Evolutionary conservation across 2,329 filamentous ascomycete species (phyloP), one percentile per base, ranked within the genome.

Genomic region (Capronia americana): DNA sequence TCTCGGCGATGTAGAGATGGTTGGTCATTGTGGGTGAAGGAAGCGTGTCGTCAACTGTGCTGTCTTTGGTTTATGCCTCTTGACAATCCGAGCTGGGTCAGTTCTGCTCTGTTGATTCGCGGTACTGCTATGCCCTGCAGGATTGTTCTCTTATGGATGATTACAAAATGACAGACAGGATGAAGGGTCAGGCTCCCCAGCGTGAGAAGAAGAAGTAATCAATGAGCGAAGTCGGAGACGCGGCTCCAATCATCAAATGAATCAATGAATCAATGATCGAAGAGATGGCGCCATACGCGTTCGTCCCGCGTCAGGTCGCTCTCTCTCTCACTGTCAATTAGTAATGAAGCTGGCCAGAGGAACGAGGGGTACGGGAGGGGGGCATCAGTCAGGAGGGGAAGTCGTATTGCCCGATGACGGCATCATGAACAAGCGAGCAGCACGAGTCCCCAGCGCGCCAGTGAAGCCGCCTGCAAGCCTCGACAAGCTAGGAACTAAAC

Each of bases 1-100:
- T 83, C 44, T 81, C 81, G 57, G 79, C 73, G 62, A 77, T 78
- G 73, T 82, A 83, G 65, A 83, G 74, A 59, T 75, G 66, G 41
- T 54, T 61, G 23, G 58, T 23, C 58, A 61, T 61, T 38, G 17
- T 61, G 20, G 32, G 20, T 3, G 44, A 24, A 17, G 41, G 12
- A n/a, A 30, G 2, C 30, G 30, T 20, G 44, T 24, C n/a, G 20
- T 24, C 20, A 2, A 32, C 32, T 34, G 32, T 34, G 32, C 10
- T 12, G 32, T 34, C 32, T 34, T 34, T 34, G 32, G 32, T 34
- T 34, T 34, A 34, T 12, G 32, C 32, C 8, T 7, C 28, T n/a
- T n/a, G 28, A 28, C 28, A 6, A 6, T 28, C 1, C 28, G 28
- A 28, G 28, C 7, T 28, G 28, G 28, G 28, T 28, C 28, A 3